Evolutionary conservation across 2,329 filamentous ascomycete genomes (phyloP), one percentile per base, ranked within the genome.

Genomic region (Botrytis sinoallii): DNA sequence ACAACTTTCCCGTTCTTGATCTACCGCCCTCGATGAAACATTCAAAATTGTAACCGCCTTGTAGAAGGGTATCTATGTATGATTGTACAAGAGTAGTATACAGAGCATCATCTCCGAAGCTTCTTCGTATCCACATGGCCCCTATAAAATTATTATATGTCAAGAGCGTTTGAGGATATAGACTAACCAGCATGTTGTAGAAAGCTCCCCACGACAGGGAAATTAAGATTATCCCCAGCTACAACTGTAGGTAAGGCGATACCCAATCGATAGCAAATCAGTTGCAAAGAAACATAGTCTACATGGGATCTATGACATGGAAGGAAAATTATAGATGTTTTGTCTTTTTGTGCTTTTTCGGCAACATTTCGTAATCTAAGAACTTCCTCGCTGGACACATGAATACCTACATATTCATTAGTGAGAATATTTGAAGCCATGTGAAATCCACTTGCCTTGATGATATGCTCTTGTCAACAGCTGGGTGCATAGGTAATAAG

Each of bases 11-110:
- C 0, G 95, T 99, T 70, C 96, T 87, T 46, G 95, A 98, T 29
- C 96, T 88, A 1, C 95, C 95, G 25, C 96, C 96, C 84, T 99
- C 96, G 74, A 99, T 97, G 79, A 99, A 99, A 82, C 96, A 99
- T 82, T 98, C 95, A 67, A 99, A 89, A 81, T 99, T 98, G 83
- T 92, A 97, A 0, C 96, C 96, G 76, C 93, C 91, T 80, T 96
- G 93, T 4, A 99, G 85, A 61, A 99, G 82, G 0, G 94, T 97
- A 81, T 99, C 96, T 78, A 99, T 94, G 80, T 99, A 99, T 10
- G 94, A 89, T 82, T 99, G 96, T 10, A 99, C 95, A n/a, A 98
- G 86, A 0, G 95, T 95, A 8, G 90, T 90, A 81, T 99, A 99
- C 0, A 99, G 84, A 52, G 92, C 89, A 81, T 99, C 96, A 75